Percentiles rank a stretch among this genome's conserved stretches.
phyloP scores from a whole-genome alignment of 2,329 filamentous ascomycete genomes.

The Sporothrix brunneoviolacea region DNA sequence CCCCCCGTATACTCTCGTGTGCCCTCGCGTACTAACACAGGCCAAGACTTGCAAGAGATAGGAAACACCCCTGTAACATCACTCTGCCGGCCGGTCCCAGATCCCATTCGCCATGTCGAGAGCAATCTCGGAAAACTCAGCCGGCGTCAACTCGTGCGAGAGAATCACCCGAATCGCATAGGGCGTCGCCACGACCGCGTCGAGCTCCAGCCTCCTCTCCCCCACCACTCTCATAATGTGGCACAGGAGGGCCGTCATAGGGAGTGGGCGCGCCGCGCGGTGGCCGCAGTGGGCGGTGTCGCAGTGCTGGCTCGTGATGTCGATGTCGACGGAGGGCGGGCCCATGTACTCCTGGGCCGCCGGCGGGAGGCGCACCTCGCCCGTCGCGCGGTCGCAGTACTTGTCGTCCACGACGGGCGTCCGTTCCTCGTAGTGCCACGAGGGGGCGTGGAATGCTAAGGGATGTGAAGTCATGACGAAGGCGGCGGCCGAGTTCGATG shows the following conservation, averaged over 20 bases:
- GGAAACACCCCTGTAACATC: too few species aligned
- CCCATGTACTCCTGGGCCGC: neutral
- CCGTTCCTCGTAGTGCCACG: neutral
- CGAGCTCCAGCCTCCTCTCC: neutral
- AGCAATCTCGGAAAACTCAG: neutral
- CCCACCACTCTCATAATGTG: constrained; percentile 2
- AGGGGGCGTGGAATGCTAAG: neutral
- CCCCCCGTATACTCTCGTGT: too few species aligned
- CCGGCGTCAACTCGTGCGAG: neutral
- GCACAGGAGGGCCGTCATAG: constrained; percentile 2
- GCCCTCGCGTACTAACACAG: too few species aligned
- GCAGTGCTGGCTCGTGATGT: constrained; percentile 2
- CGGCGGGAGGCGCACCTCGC: neutral
- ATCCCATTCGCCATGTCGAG: neutral
- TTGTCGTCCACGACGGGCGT: neutral
- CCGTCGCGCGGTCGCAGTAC: neutral
- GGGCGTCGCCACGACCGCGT: neutral
- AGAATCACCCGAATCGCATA: neutral
- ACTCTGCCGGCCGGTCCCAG: too few species aligned
- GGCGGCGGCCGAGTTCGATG: too few species aligned
- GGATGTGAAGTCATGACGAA: too few species aligned
- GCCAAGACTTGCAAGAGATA: too few species aligned
- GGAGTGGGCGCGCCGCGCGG: neutral
- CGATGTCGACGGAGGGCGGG: constrained; percentile 8
- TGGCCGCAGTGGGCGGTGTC: neutral